Conservation (phyloP, 495 filamentous ascomycete genomes). For the Melanomma pulvis-pyrius region DNA sequence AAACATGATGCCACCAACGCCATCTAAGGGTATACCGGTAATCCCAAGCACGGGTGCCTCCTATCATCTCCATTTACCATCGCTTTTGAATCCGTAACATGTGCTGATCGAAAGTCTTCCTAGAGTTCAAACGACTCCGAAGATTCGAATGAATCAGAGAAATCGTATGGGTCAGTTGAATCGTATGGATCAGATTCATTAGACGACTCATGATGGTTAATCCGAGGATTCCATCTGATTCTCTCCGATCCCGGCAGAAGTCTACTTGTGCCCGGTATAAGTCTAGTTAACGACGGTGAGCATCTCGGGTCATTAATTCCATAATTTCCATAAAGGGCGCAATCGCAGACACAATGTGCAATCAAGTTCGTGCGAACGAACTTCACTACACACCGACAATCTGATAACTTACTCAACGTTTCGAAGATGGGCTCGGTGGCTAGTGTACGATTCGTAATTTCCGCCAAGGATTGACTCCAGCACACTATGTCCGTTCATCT, state of each 20-base stretch:
- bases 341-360: not conserved
- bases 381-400: not conserved
- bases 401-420: constrained; percentile 19
- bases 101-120: not conserved
- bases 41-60: not conserved
- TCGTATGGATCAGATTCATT: too few species aligned
- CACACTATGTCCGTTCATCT: constrained; percentile 32
- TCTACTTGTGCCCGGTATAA: not conserved
- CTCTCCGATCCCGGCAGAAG: too few species aligned
- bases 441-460: constrained; percentile 43
- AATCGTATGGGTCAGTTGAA: too few species aligned
- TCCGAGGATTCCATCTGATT: too few species aligned
- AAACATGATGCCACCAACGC: constrained; percentile 12
- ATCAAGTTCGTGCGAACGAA: not conserved
- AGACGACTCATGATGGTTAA: too few species aligned
- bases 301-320: not conserved
- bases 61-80: not conserved
- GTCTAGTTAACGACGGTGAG: not conserved
- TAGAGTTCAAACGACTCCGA: too few species aligned
- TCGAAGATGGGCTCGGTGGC: constrained; percentile 28
- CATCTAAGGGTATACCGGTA: constrained; percentile 12
- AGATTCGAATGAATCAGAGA: too few species aligned
- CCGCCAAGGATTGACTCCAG: constrained; percentile 43
- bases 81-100: not conserved
- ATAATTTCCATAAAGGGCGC: not conserved